Evolutionary conservation across 2,329 filamentous ascomycete genomes (phyloP).

Genomic region (Botrytis pseudocinerea): DNA sequence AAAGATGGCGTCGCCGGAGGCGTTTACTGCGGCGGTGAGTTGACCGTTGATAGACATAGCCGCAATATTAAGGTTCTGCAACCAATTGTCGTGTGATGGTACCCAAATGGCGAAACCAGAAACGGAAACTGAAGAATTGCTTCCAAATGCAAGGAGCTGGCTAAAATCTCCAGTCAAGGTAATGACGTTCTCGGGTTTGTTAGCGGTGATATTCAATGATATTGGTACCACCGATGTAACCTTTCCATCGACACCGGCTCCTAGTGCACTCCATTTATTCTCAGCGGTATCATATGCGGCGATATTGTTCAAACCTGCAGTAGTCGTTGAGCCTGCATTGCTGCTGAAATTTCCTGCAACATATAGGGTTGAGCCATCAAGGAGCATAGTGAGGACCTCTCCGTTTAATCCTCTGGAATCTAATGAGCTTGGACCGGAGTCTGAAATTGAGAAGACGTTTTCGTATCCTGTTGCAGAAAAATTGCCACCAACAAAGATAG

Average conservation of each 20-base stretch:
- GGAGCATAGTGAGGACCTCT: constrained; percentile 69
- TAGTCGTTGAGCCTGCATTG: constrained; percentile 63
- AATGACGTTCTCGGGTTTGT: constrained; percentile 70
- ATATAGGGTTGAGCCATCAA: constrained; percentile 66
- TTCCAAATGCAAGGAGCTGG: constrained; percentile 66
- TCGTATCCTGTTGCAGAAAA: constrained; percentile 68
- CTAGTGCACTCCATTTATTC: constrained; percentile 75
- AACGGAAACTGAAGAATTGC: constrained; percentile 60
- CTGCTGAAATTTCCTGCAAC: constrained; percentile 79
- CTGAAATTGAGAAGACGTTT: constrained; percentile 76
- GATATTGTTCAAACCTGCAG: constrained; percentile 69
- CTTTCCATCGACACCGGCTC: constrained; percentile 79
- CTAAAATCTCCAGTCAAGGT: constrained; percentile 80
- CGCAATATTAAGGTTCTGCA: constrained; percentile 71
- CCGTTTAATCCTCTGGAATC: constrained; percentile 76
- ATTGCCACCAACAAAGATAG: constrained; percentile 78
- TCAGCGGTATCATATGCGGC: constrained; percentile 71
- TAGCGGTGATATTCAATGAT: constrained; percentile 72
- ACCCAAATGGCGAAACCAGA: constrained; percentile 90
- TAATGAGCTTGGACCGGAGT: constrained; percentile 61
- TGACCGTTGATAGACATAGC: constrained; percentile 69
- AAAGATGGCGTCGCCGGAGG: constrained; percentile 65
- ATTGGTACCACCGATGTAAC: constrained; percentile 76
- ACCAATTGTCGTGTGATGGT: constrained; percentile 80
- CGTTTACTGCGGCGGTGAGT: constrained; percentile 68